These are phyloP conservation scores for Hibiscus trionum DNA, from an alignment of 345 rosid genomes.

Conservation along the genomic window DNA sequence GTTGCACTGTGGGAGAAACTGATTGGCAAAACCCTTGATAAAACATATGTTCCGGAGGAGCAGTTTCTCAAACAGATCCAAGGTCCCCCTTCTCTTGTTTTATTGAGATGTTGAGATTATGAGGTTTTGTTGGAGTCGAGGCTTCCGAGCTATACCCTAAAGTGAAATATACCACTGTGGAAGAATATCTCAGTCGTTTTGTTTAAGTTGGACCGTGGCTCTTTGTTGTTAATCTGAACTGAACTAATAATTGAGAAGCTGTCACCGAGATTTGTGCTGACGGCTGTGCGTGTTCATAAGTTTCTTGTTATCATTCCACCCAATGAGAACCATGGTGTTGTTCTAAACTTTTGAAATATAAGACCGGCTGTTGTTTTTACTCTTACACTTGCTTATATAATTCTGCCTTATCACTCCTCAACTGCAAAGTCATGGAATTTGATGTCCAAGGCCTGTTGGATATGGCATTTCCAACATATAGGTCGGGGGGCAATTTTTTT, in stretches of 20 bases:
- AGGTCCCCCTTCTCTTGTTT: constrained; percentile 24
- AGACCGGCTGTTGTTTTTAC: too few species aligned
- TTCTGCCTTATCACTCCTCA: too few species aligned
- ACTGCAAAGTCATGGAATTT: too few species aligned
- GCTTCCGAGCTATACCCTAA: constrained; percentile 85
- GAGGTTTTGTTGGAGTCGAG: constrained; percentile 38
- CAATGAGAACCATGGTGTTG: too few species aligned
- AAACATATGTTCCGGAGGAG: constrained; percentile 42
- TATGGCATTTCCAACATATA: too few species aligned
- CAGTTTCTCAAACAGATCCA: constrained; percentile 42
- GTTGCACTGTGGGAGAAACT: constrained; percentile 58
- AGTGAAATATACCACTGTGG: constrained; percentile 59
- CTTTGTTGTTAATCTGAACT: not conserved
- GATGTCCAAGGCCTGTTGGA: too few species aligned
- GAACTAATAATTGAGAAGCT: not conserved
- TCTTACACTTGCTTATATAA: too few species aligned
- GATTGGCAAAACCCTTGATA: constrained; percentile 56
- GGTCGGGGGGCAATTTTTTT: too few species aligned
- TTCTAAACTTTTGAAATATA: too few species aligned
- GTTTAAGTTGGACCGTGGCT: constrained; percentile 19
- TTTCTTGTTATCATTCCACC: too few species aligned
- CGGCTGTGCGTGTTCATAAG: too few species aligned
- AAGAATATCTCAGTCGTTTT: constrained; percentile 49
- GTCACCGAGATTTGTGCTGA: not conserved
- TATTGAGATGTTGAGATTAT: not conserved